Evolutionary conservation across 2,329 filamentous ascomycete species (phyloP).

Genomic region (Penicillium olsonii): DNA sequence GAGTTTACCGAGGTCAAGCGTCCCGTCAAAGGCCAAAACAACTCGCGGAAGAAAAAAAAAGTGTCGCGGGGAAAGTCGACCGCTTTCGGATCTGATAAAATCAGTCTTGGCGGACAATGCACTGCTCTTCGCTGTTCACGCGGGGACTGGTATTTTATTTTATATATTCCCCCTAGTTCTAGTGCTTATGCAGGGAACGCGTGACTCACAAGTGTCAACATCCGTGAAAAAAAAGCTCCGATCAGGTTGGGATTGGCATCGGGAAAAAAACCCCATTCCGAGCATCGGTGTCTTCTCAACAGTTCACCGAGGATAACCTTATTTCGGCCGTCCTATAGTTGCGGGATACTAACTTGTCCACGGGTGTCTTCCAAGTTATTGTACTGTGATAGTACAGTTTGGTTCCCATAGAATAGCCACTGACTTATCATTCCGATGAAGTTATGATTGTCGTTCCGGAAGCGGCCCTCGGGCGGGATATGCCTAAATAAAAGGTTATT

Average conservation of each 20-base stretch:
- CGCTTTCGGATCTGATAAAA: slow-evolving; percentile 25
- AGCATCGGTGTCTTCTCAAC: slow-evolving; percentile 19
- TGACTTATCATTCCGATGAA: too few relatives aligned
- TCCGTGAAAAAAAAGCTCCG: background rate
- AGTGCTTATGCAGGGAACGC: background rate
- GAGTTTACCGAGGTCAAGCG: slow-evolving; percentile 1
- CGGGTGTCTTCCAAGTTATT: too few relatives aligned
- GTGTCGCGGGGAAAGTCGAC: slow-evolving; percentile 12
- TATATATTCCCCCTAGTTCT: background rate
- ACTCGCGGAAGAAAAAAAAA: background rate
- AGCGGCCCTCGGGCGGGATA: too few relatives aligned
- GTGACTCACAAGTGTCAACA: background rate
- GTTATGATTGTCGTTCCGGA: too few relatives aligned
- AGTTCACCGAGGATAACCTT: slow-evolving; percentile 25
- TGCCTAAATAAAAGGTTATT: too few relatives aligned
- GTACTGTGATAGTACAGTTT: too few relatives aligned
- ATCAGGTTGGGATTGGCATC: slow-evolving; percentile 17
- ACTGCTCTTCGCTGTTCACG: too few relatives aligned
- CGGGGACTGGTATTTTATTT: too few relatives aligned
- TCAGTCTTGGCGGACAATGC: slow-evolving; percentile 11
- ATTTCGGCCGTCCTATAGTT: too few relatives aligned
- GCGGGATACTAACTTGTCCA: background rate
- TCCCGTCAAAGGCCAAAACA: background rate
- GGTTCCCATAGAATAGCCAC: too few relatives aligned
- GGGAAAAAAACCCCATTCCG: slow-evolving; percentile 19